Percentiles rank a stretch among this genome's conserved stretches.
Conservation (phyloP, 192 early-diverging fungal genomes). For the Coemansia furcata region DNA sequence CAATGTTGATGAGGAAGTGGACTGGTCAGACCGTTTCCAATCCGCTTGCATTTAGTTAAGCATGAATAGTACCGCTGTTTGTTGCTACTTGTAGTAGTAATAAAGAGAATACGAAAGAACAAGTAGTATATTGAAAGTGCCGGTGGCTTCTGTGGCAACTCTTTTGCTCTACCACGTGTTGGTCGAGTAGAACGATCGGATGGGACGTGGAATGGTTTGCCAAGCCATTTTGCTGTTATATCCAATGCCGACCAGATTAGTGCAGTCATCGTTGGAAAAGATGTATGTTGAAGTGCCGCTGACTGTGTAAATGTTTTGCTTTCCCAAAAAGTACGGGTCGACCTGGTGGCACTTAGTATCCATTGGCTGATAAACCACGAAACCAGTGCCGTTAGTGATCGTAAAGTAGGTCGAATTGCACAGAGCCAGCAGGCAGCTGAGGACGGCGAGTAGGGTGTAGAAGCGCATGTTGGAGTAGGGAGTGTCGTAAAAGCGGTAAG, state of each 20-base stretch:
- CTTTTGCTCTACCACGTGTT: background rate
- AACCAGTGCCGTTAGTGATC: background rate
- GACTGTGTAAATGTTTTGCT: background rate
- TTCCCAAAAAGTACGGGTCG: background rate
- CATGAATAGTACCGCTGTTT: background rate
- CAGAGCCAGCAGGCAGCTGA: slow-evolving; percentile 7
- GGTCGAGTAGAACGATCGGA: slow-evolving; percentile 4
- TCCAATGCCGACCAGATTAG: background rate
- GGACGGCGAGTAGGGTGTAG: background rate
- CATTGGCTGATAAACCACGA: background rate
- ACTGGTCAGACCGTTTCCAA: background rate
- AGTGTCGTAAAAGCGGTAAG: background rate
- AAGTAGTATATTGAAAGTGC: background rate
- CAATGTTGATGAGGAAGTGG: background rate
- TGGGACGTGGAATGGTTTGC: background rate
- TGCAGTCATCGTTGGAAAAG: background rate
- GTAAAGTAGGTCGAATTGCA: background rate
- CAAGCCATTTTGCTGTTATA: background rate
- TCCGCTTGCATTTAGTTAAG: background rate
- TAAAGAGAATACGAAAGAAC: background rate
- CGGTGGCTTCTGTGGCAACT: background rate
- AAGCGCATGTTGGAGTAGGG: background rate
- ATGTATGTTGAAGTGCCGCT: background rate
- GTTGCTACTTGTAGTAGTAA: background rate
- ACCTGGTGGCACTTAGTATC: background rate